These are phyloP conservation scores for Ilyonectria mors-panacis DNA, from an alignment of 2,329 filamentous ascomycete species.

Conservation along the genomic window DNA sequence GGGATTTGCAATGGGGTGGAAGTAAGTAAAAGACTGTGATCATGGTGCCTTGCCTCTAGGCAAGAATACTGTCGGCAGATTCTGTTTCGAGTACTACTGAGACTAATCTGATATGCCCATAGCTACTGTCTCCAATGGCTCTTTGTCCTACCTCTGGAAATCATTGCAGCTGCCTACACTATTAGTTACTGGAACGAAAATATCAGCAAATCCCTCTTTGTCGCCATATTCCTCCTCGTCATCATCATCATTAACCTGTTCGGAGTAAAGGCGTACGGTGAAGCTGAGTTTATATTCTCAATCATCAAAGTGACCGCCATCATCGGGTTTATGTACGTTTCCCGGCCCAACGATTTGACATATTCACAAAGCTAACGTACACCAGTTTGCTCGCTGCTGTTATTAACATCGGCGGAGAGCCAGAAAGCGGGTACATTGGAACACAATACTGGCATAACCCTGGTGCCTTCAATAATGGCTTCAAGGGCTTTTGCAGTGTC, in stretches of 20 bases:
- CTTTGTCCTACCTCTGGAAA: constrained; percentile 84
- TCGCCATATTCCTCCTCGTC: constrained; percentile 82
- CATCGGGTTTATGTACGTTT: constrained; percentile 84
- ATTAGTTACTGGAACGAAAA: constrained; percentile 82
- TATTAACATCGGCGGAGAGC: constrained; percentile 85
- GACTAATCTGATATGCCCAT: not conserved
- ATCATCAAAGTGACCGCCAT: constrained; percentile 89
- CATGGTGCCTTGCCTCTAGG: not conserved
- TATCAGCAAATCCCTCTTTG: constrained; percentile 80
- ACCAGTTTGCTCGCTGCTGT: constrained; percentile 84
- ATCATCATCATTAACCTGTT: constrained; percentile 90
- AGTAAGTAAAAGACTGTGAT: constrained; percentile 66
- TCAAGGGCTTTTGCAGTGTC: constrained; percentile 83
- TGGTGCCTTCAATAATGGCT: constrained; percentile 85
- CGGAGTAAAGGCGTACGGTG: constrained; percentile 90
- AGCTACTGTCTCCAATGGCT: constrained; percentile 92
- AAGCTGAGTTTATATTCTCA: constrained; percentile 90
- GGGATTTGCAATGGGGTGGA: constrained; percentile 90
- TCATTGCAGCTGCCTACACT: constrained; percentile 88
- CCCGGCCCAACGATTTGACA: constrained; percentile 47
- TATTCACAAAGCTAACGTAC: constrained; percentile 20
- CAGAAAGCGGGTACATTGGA: constrained; percentile 82
- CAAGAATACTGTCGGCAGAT: not conserved
- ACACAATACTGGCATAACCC: constrained; percentile 82
- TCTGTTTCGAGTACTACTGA: rapidly evolving